These are phyloP conservation scores for Candida takata DNA, from an alignment of 805 yeast genomes.

Conservation along the genomic window DNA sequence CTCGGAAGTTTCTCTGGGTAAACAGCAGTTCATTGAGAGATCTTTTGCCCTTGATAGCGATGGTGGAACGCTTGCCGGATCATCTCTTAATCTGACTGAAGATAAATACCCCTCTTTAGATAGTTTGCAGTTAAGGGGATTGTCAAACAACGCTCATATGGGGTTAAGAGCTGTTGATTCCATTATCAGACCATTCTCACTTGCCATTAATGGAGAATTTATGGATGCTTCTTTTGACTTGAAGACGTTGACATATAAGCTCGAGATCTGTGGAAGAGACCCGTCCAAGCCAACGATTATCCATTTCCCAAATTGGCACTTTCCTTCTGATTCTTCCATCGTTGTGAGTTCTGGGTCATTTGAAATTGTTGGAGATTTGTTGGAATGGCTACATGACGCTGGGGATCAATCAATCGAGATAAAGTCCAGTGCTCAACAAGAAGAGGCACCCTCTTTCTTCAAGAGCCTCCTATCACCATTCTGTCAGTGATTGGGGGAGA, in stretches of 20 bases:
- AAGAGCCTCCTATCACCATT: slow-evolving; percentile 9
- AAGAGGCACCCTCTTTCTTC: slow-evolving; percentile 1
- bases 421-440: slow-evolving; percentile 7
- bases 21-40: not conserved
- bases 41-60: not conserved
- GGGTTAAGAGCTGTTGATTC: slow-evolving; percentile 77
- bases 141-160: slow-evolving; percentile 1
- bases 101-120: no score
- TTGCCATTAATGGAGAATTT: slow-evolving; percentile 56
- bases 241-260: slow-evolving; percentile 35
- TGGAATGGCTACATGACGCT: slow-evolving; percentile 65
- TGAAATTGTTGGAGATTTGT: slow-evolving; percentile 39
- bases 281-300: slow-evolving; percentile 45
- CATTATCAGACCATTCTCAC: slow-evolving; percentile 69
- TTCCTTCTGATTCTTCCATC: slow-evolving; percentile 39
- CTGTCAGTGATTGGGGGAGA: not conserved
- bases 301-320: slow-evolving; percentile 70
- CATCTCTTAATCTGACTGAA: not conserved
- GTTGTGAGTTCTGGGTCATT: slow-evolving; percentile 54
- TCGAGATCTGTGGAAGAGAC: slow-evolving; percentile 36
- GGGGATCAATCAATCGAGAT: slow-evolving; percentile 33
- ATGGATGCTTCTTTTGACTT: slow-evolving; percentile 53
- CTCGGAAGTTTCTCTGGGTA: not conserved
- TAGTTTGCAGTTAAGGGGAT: not conserved
- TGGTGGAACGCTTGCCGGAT: slow-evolving; percentile 1